Conservation (phyloP, 306 rosid species). For the Trifolium subterraneum region DNA sequence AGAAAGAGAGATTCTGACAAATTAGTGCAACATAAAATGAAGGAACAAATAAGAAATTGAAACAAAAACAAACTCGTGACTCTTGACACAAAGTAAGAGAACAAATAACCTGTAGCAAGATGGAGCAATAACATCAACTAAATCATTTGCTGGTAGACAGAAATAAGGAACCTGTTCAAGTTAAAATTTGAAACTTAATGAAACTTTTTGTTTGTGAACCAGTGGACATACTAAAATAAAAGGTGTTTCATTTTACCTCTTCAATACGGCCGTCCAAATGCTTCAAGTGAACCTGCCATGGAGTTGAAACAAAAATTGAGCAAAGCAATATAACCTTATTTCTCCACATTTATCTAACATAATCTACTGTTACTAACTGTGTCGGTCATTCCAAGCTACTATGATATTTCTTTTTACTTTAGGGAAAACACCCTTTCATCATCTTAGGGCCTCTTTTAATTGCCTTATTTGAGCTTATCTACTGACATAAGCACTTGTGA, state of each 20-base stretch:
- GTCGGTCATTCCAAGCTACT: too few species aligned
- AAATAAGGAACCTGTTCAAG: conserved; percentile 93
- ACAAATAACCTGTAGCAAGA: conserved; percentile 90
- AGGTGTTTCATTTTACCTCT: conserved; percentile 62
- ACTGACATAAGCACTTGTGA: too few species aligned
- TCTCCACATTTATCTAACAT: not conserved
- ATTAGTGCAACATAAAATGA: conserved; percentile 41
- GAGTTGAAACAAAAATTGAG: conserved; percentile 24
- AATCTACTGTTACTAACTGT: too few species aligned
- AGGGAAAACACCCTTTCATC: not conserved
- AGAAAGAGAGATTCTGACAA: conserved; percentile 28
- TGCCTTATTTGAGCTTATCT: too few species aligned
- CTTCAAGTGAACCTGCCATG: conserved; percentile 80
- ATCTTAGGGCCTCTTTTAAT: not conserved
- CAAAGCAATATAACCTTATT: conserved; percentile 28
- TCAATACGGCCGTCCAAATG: conserved; percentile 97
- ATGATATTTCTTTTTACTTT: too few species aligned
- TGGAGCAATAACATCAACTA: conserved; percentile 97
- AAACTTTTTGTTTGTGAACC: conserved; percentile 43
- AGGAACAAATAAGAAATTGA: conserved; percentile 9
- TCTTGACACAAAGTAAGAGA: conserved; percentile 1
- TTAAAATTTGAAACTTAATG: conserved; percentile 47
- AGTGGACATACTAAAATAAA: conserved; percentile 28
- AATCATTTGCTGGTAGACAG: conserved; percentile 96
- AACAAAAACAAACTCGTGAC: not conserved